phyloP scores from a whole-genome alignment of 768 basidiomycete genomes.

The Mrakia blollopis region DNA sequence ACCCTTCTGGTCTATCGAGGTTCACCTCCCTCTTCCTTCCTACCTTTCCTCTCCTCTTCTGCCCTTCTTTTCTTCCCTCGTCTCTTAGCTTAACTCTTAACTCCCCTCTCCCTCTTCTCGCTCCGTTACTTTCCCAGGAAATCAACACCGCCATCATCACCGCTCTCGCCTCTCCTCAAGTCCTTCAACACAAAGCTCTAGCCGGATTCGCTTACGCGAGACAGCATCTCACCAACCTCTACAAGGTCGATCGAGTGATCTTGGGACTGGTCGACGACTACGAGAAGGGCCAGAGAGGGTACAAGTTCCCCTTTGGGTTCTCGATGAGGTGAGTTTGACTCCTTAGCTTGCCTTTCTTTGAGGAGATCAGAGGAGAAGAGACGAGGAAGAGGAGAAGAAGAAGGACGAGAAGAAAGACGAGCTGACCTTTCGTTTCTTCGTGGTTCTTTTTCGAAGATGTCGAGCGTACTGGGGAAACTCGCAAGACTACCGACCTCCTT shows the following conservation, averaged over 20 bases:
- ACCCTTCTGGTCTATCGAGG: constrained; percentile 28
- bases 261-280: constrained; percentile 23
- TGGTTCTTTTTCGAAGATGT: neutral
- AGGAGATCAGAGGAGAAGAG: neutral
- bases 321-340: neutral
- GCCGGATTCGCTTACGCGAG: constrained; percentile 22
- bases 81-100: neutral
- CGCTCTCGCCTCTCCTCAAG: constrained; percentile 21
- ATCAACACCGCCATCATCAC: constrained; percentile 27
- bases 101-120: neutral
- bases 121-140: neutral
- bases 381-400: neutral
- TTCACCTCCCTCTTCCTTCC: neutral
- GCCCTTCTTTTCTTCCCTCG: too few species aligned
- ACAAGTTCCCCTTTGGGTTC: constrained; percentile 33
- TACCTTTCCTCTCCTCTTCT: neutral
- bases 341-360: neutral
- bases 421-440: neutral
- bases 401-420: neutral
- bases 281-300: constrained; percentile 28
- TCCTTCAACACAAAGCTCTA: constrained; percentile 28
- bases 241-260: constrained; percentile 26
- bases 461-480: constrained; percentile 28
- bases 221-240: constrained; percentile 25
- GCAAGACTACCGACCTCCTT: constrained; percentile 23